Percentiles rank a stretch among this genome's conserved stretches.
These are phyloP conservation scores for Rhizopogon salebrosus DNA, from an alignment of 768 basidiomycete species.

Conservation along the genomic window DNA sequence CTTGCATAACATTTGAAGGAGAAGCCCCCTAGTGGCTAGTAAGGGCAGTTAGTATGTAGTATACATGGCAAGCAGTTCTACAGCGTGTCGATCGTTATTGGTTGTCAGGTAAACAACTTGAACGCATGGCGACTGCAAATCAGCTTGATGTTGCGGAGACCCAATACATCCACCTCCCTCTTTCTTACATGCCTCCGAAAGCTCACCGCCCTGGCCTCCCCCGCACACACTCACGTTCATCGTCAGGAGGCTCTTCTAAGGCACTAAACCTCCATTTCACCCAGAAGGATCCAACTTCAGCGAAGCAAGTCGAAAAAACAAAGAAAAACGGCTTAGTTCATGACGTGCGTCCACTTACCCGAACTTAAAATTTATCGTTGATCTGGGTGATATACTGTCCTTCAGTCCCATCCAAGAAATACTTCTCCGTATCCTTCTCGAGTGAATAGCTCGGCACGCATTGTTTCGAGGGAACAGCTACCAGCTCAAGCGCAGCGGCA, in stretches of 20 bases:
- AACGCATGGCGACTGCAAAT: slow-evolving; percentile 11
- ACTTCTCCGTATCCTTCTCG: slow-evolving; percentile 18
- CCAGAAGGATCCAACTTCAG: slow-evolving; percentile 48
- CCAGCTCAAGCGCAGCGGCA: slow-evolving; percentile 27
- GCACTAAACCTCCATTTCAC: slow-evolving; percentile 61
- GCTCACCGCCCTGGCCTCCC: slow-evolving; percentile 41
- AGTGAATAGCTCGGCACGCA: slow-evolving; percentile 23
- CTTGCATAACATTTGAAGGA: too few relatives aligned
- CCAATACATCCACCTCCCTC: slow-evolving; percentile 18
- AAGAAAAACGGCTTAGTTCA: slow-evolving; percentile 41
- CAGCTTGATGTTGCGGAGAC: slow-evolving; percentile 22
- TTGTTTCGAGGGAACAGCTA: slow-evolving; percentile 25
- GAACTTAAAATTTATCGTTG: slow-evolving; percentile 9
- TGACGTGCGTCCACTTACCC: slow-evolving; percentile 36
- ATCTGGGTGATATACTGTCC: slow-evolving; percentile 4
- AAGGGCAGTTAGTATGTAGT: too few relatives aligned
- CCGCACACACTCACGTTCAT: slow-evolving; percentile 60
- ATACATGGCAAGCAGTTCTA: too few relatives aligned
- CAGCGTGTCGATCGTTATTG: neutral
- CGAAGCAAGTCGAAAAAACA: slow-evolving; percentile 44
- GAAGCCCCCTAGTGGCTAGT: too few relatives aligned
- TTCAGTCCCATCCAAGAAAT: slow-evolving; percentile 17
- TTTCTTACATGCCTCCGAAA: slow-evolving; percentile 45
- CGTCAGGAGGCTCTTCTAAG: slow-evolving; percentile 51
- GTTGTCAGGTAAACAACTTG: neutral